A percentile compares a stretch with the other conserved stretches of the same genome.
Evolutionary conservation across 768 basidiomycete species (phyloP).

Genomic region (Hericium alpestre): DNA sequence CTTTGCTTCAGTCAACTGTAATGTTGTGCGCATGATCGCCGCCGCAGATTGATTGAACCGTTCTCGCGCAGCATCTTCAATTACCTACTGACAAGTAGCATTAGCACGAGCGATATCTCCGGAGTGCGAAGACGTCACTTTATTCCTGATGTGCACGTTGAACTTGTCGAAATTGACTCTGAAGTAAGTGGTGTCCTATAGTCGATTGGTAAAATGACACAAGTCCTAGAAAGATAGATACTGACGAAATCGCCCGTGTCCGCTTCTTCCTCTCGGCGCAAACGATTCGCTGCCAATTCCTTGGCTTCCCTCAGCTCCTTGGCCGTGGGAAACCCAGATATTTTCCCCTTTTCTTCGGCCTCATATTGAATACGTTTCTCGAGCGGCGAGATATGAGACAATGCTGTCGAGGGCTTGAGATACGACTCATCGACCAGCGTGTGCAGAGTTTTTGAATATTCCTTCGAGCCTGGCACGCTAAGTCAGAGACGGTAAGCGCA

Average conservation of each 20-base stretch:
- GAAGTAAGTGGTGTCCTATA: slow-evolving; percentile 64
- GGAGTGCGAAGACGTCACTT: slow-evolving; percentile 32
- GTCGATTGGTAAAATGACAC: too few relatives aligned
- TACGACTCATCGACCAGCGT: slow-evolving; percentile 66
- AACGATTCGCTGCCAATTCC: slow-evolving; percentile 48
- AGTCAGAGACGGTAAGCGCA: background rate
- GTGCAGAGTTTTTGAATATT: slow-evolving; percentile 53
- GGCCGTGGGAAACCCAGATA: slow-evolving; percentile 67
- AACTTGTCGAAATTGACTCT: slow-evolving; percentile 86
- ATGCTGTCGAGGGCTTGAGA: slow-evolving; percentile 66
- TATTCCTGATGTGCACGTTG: slow-evolving; percentile 77
- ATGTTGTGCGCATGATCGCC: slow-evolving; percentile 54
- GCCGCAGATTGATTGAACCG: slow-evolving; percentile 73
- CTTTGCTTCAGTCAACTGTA: slow-evolving; percentile 58
- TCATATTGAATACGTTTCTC: slow-evolving; percentile 79
- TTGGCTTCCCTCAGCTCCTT: slow-evolving; percentile 70
- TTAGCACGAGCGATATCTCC: slow-evolving; percentile 8
- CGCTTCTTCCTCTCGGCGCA: slow-evolving; percentile 63
- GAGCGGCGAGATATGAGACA: slow-evolving; percentile 69
- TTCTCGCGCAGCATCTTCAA: slow-evolving; percentile 65
- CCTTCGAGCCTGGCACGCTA: slow-evolving; percentile 23
- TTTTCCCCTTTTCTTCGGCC: slow-evolving; percentile 64
- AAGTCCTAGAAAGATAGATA: too few relatives aligned
- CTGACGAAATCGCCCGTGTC: slow-evolving; percentile 66
- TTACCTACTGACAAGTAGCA: slow-evolving; percentile 38